Evolutionary conservation across 495 filamentous ascomycete species (phyloP).

Genomic region (Pseudevernia furfuracea): DNA sequence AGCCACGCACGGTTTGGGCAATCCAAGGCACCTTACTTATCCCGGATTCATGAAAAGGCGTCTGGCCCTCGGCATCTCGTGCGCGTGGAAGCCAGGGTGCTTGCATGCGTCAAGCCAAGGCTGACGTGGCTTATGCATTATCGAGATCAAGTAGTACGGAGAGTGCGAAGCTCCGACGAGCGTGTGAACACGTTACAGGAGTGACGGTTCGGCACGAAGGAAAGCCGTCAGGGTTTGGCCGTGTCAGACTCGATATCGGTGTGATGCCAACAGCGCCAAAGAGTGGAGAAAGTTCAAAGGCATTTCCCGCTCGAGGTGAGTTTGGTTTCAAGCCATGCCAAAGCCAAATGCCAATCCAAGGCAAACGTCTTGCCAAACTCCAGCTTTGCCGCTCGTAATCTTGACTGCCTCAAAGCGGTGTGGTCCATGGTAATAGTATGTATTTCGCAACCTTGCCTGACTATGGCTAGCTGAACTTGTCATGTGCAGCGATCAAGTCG

Average conservation of each 20-base stretch:
- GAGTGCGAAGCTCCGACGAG: conserved; percentile 5
- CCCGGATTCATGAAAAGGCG: neutral
- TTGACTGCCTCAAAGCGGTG: neutral
- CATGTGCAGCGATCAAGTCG: conserved; percentile 8
- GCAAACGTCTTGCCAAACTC: neutral
- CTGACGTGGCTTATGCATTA: conserved; percentile 12
- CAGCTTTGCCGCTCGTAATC: conserved; percentile 19
- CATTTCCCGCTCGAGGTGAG: conserved; percentile 9
- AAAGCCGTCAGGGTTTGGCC: conserved; percentile 16
- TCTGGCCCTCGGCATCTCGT: neutral
- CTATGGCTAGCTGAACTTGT: conserved; percentile 13
- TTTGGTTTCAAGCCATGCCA: neutral
- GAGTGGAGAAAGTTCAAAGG: conserved; percentile 10
- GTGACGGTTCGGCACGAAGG: conserved; percentile 23
- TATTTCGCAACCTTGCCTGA: conserved; percentile 11
- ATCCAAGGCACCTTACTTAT: neutral
- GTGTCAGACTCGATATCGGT: conserved; percentile 11
- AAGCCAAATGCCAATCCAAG: neutral
- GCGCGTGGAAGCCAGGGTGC: neutral
- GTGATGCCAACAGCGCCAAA: conserved; percentile 1
- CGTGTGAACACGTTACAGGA: conserved; percentile 11
- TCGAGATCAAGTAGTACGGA: conserved; percentile 6
- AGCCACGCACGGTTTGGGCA: conserved; percentile 3
- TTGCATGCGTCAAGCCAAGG: neutral
- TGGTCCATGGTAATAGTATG: neutral